Base-by-base conservation (phyloP, 345 rosid species). In the Euphorbia pulcherrima region DNA sequence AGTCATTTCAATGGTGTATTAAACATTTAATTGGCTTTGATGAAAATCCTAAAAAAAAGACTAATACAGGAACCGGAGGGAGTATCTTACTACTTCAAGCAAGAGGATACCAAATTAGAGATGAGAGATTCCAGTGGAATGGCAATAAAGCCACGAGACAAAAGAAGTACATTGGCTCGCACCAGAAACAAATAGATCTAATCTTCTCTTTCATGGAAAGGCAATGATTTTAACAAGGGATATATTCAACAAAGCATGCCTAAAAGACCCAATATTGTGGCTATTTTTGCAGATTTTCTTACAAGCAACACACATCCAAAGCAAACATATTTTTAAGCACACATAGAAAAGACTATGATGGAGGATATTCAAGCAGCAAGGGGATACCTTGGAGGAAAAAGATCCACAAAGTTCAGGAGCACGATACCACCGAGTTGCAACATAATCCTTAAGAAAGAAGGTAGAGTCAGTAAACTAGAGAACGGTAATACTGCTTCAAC, bases 321-420 rank as follows among this genome's bases (percentile, higher is more conserved):
- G 7, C 23, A 64, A 23, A 39, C 41, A 35, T 4, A n/a, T 65
- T 2, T 56, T 27, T 26, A 40, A 23, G n/a, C 14, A 66, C 6
- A 26, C 5, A 39, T 56, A 26, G 17, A n/a, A n/a, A n/a, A n/a
- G 14, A 40, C 12, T 24, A 46, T 47, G 7, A 57, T 18, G 18
- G 7, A 39, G 62, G 17, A 64, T 28, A 62, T 1, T 60, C 14
- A 37, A 40, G 72, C 5, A 9, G 17, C 59, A 74, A 48, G 29
- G 16, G 67, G 75, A 73, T 82, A 89, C 99, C 79, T 88, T 94
- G 72, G 97, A 91, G 75, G 77, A 94, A 75, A 94, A 94, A 39
- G 90, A 91, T 74, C 99, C 97, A 68, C 99, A 94, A 57, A 94
- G 95, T 80, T 94, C 99, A 44, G 99, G 97, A 74, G 99, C 99